A percentile compares a stretch with the other conserved stretches of the same genome.
phyloP scores from a whole-genome alignment of 2,329 filamentous ascomycete species.

The Aspergillus sp. region DNA sequence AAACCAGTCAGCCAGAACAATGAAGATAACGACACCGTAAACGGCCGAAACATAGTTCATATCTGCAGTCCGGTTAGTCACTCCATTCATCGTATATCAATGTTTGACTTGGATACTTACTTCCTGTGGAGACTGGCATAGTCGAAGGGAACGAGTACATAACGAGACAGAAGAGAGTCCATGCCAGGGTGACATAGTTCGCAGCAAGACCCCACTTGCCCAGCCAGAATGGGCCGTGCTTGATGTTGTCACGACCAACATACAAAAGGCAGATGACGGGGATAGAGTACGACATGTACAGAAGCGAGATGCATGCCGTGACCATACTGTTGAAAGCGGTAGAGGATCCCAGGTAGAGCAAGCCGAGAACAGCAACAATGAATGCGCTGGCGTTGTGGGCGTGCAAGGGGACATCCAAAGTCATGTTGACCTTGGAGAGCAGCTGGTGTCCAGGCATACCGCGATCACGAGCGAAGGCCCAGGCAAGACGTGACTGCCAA shows the following conservation, averaged over 20 bases:
- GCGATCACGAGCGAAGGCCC: constrained; percentile 55
- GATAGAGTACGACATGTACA: constrained; percentile 52
- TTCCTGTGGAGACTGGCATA: constrained; percentile 36
- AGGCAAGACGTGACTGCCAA: constrained; percentile 54
- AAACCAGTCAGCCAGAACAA: constrained; percentile 42
- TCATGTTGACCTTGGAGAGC: constrained; percentile 44
- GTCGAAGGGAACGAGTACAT: constrained; percentile 43
- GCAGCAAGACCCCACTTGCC: constrained; percentile 45
- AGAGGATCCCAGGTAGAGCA: constrained; percentile 49
- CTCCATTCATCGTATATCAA: no score
- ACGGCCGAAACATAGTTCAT: constrained; percentile 49
- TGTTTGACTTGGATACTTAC: constrained; percentile 28
- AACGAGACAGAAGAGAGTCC: constrained; percentile 47
- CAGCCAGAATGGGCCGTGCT: constrained; percentile 52
- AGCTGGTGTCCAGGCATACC: constrained; percentile 49
- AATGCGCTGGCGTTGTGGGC: constrained; percentile 50
- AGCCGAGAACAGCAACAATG: constrained; percentile 50
- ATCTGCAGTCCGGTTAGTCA: constrained; percentile 22
- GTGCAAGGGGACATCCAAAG: constrained; percentile 48
- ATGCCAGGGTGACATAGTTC: constrained; percentile 47
- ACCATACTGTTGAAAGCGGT: constrained; percentile 48
- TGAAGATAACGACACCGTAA: constrained; percentile 33
- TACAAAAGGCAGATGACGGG: constrained; percentile 51
- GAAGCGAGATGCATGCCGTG: constrained; percentile 50
- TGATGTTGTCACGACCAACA: constrained; percentile 48